Percentiles rank a stretch among this genome's conserved stretches.
Conservation (phyloP, 768 basidiomycete genomes). For the Gyrodon lividus region DNA sequence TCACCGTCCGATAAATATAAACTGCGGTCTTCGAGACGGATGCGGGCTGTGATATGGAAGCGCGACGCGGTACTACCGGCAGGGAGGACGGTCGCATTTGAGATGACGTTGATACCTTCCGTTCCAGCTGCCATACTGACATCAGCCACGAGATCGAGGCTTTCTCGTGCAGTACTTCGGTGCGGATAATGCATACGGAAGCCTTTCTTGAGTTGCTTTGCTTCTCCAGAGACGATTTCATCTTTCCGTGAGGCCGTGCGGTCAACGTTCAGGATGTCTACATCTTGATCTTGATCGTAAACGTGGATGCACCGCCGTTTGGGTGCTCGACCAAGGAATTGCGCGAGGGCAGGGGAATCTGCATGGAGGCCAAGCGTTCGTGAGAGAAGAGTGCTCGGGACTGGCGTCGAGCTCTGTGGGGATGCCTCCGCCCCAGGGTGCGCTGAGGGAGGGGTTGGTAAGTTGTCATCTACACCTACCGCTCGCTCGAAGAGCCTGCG, state of each 20-base stretch:
- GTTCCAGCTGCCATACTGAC: not conserved
- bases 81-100: constrained; percentile 5
- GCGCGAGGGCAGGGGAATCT: constrained; percentile 51
- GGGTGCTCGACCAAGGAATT: constrained; percentile 45
- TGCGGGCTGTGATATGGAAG: constrained; percentile 47
- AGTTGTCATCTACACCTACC: constrained; percentile 37
- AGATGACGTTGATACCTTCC: not conserved
- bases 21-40: constrained; percentile 45
- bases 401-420: constrained; percentile 6
- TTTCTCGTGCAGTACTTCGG: constrained; percentile 40
- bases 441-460: constrained; percentile 10
- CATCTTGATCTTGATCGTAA: constrained; percentile 30
- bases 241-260: not conserved
- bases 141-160: constrained; percentile 32
- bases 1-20: constrained; percentile 42
- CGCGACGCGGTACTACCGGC: constrained; percentile 30
- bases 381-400: constrained; percentile 40
- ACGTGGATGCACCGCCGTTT: constrained; percentile 42
- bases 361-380: constrained; percentile 49
- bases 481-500: constrained; percentile 50
- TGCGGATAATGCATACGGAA: constrained; percentile 43
- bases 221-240: not conserved
- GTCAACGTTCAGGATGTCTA: constrained; percentile 33
- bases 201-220: constrained; percentile 3
- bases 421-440: not conserved